Evolutionary conservation across 345 rosid species (phyloP).

Genomic region (Psidium friedrichsthalianum): DNA sequence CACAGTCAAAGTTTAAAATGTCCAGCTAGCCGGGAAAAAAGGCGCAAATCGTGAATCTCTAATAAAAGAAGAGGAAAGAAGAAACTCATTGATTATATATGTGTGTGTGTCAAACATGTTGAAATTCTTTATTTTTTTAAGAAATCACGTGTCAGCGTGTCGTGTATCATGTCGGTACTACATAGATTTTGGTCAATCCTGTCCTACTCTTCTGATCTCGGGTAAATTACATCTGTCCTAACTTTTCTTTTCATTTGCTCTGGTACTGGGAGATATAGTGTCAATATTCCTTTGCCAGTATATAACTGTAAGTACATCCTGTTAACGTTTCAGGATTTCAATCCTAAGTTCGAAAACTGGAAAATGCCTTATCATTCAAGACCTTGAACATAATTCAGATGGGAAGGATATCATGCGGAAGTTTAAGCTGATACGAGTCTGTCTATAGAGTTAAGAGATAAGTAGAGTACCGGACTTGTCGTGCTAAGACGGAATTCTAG

Average conservation of each 20-base stretch:
- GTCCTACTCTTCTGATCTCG: neutral
- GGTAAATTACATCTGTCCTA: neutral
- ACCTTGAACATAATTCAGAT: neutral
- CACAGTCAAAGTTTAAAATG: too few species aligned
- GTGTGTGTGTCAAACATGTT: too few species aligned
- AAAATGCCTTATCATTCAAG: neutral
- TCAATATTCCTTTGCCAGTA: neutral
- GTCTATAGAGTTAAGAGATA: neutral
- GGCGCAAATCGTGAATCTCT: too few species aligned
- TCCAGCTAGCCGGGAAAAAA: too few species aligned
- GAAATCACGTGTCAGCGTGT: too few species aligned
- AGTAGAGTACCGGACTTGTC: too few species aligned
- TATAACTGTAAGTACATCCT: neutral
- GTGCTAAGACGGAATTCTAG: too few species aligned
- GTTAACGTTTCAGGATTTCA: neutral
- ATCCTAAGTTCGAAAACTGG: neutral
- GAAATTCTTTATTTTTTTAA: too few species aligned
- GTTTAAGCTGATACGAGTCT: too few species aligned
- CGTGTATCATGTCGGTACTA: too few species aligned
- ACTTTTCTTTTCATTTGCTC: neutral
- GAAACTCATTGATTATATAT: too few species aligned
- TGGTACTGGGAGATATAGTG: neutral
- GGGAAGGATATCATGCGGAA: neutral
- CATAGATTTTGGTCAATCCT: neutral
- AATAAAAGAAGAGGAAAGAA: too few species aligned